A percentile compares a stretch with the other conserved stretches of the same genome.
Conservation (phyloP, 2,329 filamentous ascomycete genomes). For the Fusarium illudens region DNA sequence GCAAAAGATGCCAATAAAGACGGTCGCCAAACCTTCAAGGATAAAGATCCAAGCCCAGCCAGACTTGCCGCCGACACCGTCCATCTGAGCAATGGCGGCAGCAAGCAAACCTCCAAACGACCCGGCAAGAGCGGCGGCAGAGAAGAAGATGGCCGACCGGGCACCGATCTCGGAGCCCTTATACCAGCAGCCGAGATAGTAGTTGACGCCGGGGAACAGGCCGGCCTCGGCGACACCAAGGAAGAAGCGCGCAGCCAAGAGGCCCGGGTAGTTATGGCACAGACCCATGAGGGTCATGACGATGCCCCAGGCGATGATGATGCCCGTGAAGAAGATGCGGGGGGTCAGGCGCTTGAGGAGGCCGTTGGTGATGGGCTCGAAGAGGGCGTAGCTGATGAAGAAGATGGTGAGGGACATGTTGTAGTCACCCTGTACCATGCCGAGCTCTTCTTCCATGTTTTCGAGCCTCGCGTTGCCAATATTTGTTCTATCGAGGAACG, state of each 20-base stretch:
- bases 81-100: slow-evolving; percentile 73
- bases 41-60: slow-evolving; percentile 73
- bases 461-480: slow-evolving; percentile 60
- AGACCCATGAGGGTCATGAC: slow-evolving; percentile 60
- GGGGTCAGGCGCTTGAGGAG: slow-evolving; percentile 71
- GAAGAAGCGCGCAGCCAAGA: slow-evolving; percentile 61
- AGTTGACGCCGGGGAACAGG: slow-evolving; percentile 70
- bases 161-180: slow-evolving; percentile 78
- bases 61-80: slow-evolving; percentile 60
- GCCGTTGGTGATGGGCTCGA: slow-evolving; percentile 71
- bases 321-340: slow-evolving; percentile 68
- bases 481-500: slow-evolving; percentile 53
- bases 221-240: slow-evolving; percentile 74
- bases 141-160: slow-evolving; percentile 79
- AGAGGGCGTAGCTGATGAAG: slow-evolving; percentile 74
- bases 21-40: slow-evolving; percentile 73
- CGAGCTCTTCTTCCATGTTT: slow-evolving; percentile 28
- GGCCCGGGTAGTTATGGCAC: slow-evolving; percentile 53
- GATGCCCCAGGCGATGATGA: slow-evolving; percentile 66
- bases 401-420: slow-evolving; percentile 68
- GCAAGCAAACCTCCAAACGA: slow-evolving; percentile 77
- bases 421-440: slow-evolving; percentile 55
- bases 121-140: slow-evolving; percentile 77
- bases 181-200: slow-evolving; percentile 83
- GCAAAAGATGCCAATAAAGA: slow-evolving; percentile 69